Evolutionary conservation across 805 yeast genomes (phyloP).

Genomic region (Wickerhamiella brachini): DNA sequence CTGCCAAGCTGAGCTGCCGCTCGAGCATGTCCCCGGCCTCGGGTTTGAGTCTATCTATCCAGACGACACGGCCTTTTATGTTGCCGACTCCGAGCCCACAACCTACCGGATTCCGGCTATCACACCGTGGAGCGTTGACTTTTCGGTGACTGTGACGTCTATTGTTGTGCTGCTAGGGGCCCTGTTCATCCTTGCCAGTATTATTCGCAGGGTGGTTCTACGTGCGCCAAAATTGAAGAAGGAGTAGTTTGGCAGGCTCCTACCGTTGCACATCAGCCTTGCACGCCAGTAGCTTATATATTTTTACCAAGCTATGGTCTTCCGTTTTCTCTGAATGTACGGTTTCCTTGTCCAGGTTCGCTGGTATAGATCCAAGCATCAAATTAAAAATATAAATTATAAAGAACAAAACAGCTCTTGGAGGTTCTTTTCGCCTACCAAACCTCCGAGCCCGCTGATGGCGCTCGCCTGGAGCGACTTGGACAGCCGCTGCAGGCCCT

Average conservation of each 20-base stretch:
- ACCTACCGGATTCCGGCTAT: conserved; percentile 32
- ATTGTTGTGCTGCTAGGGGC: conserved; percentile 25
- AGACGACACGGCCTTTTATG: conserved; percentile 31
- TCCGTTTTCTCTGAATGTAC: too few relatives aligned
- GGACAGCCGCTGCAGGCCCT: not conserved
- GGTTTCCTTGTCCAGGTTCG: too few relatives aligned
- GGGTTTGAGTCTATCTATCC: conserved; percentile 38
- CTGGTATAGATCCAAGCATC: too few relatives aligned
- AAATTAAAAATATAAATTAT: too few relatives aligned
- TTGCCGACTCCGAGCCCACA: conserved; percentile 19
- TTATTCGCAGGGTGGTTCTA: not conserved
- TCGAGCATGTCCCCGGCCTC: conserved; percentile 27
- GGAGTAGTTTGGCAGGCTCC: too few relatives aligned
- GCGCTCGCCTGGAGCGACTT: not conserved
- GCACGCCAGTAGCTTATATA: too few relatives aligned
- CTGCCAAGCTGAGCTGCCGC: conserved; percentile 30
- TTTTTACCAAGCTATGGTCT: too few relatives aligned
- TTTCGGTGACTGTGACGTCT: conserved; percentile 28
- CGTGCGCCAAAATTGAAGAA: not conserved
- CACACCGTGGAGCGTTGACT: conserved; percentile 20
- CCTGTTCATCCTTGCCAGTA: conserved; percentile 19
- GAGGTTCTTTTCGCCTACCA: not conserved
- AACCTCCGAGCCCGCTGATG: not conserved
- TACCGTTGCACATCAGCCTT: too few relatives aligned
- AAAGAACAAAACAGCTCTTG: not conserved